Evolutionary conservation across 1,139 yeast species (phyloP), one percentile per base, ranked within the genome.

Genomic region (Hansenula sp.): DNA sequence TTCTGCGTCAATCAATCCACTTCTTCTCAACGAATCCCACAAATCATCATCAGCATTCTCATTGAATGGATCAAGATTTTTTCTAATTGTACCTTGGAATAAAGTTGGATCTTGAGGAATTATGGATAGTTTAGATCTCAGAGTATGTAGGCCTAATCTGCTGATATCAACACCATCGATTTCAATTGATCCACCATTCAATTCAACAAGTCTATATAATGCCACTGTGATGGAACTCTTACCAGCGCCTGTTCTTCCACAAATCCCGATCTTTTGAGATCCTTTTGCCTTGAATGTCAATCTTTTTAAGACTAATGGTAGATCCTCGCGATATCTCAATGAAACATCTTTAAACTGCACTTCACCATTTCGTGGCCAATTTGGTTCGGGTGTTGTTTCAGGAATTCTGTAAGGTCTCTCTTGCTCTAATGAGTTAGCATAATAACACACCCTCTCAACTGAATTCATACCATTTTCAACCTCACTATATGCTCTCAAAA

Each of bases 401-500:
- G 76, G 68, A n/a, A n/a, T 77, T 35, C 62, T 65, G 59, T 77
- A 77, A 0, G 76, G 68, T 0, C 83, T 81, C 57, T 84, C 93
- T 52, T 73, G 77, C 0, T 84, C 86, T 43, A 88, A 65, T 27
- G 83, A 80, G 19, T 73, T 71, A 0, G 91, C 93, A 62, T 87
- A 87, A 45, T 81, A 76, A 48, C 79, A 74, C 42, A 89, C 65
- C 59, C 96, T 76, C 66, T 89, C 96, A n/a, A 83, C 93, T 8
- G 94, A 81, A 57, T 85, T 86, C 89, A 88, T 77, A 58, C 84
- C 84, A 63, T 85, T 87, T 60, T 88, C 96, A 29, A 84, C 77
- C 57, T 81, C 82, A 1, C 95, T 85, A 48, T 70, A 64, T 5
- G 82, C 68, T 58, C 80, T 71, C 37, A 81, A 61, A 37, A 76